Conservation (phyloP, 2,329 filamentous ascomycete genomes). For the Colletotrichum falcatum region DNA sequence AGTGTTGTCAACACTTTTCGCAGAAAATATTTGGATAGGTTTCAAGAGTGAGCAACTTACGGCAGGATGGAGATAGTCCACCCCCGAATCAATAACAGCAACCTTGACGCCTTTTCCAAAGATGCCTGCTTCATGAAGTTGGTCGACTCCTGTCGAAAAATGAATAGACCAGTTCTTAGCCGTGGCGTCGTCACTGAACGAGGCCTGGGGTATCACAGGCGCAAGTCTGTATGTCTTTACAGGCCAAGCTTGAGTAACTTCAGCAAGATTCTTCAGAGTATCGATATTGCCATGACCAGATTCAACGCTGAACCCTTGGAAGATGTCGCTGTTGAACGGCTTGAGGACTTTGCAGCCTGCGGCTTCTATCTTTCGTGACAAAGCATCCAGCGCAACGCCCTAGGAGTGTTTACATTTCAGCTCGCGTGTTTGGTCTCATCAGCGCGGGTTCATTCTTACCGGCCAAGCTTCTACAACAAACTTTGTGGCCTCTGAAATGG, state of each 20-base stretch:
- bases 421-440: fast-evolving
- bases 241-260: slow-evolving; percentile 44
- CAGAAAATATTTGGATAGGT: no score
- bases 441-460: neutral
- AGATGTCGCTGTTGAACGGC: slow-evolving; percentile 47
- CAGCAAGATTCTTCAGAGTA: slow-evolving; percentile 43
- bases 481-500: slow-evolving; percentile 19
- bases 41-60: slow-evolving; percentile 15
- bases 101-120: slow-evolving; percentile 42
- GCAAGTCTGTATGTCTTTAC: slow-evolving; percentile 42
- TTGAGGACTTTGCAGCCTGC: slow-evolving; percentile 40
- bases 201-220: slow-evolving; percentile 25
- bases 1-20: slow-evolving; percentile 3
- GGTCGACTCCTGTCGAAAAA: slow-evolving; percentile 40
- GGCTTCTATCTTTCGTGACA: slow-evolving; percentile 37
- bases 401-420: neutral
- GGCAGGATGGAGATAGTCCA: slow-evolving; percentile 41
- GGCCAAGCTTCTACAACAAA: slow-evolving; percentile 43
- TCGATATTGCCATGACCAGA: slow-evolving; percentile 50
- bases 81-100: slow-evolving; percentile 42
- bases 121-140: slow-evolving; percentile 38
- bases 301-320: slow-evolving; percentile 50
- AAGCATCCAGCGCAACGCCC: slow-evolving; percentile 33
- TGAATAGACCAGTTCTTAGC: slow-evolving; percentile 49
- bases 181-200: slow-evolving; percentile 42